Evolutionary conservation across 495 filamentous ascomycete species (phyloP).

Genomic region (Aspergillus campestris): DNA sequence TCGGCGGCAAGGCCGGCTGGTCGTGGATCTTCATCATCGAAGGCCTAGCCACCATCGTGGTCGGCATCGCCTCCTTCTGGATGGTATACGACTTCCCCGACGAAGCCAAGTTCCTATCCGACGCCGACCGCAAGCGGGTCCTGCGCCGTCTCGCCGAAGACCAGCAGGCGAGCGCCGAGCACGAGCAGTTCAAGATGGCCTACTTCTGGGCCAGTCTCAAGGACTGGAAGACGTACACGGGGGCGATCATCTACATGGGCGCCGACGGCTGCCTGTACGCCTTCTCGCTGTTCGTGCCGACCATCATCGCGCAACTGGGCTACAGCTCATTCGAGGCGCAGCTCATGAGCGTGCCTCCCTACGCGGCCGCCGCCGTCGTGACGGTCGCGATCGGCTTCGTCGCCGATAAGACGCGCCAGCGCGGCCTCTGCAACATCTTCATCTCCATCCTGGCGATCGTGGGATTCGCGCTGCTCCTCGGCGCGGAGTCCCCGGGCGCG

Average conservation of each 20-base stretch:
- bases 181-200: constrained; percentile 67
- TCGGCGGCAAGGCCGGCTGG: constrained; percentile 54
- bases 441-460: constrained; percentile 62
- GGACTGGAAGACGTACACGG: constrained; percentile 84
- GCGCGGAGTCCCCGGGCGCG: constrained; percentile 46
- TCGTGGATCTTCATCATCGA: constrained; percentile 67
- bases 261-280: constrained; percentile 66
- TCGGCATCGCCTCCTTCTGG: constrained; percentile 71
- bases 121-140: constrained; percentile 64
- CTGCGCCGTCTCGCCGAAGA: constrained; percentile 64
- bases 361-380: constrained; percentile 70
- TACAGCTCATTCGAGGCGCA: constrained; percentile 65
- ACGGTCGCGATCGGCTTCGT: constrained; percentile 70
- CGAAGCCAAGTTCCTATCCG: constrained; percentile 66
- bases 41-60: constrained; percentile 48
- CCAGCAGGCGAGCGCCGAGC: constrained; percentile 67
- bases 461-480: constrained; percentile 74
- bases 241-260: constrained; percentile 75
- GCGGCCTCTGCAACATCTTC: constrained; percentile 75
- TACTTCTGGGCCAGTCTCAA: constrained; percentile 69
- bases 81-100: constrained; percentile 88
- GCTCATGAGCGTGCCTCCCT: constrained; percentile 80
- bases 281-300: constrained; percentile 84
- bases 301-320: constrained; percentile 61
- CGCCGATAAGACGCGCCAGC: constrained; percentile 68